Evolutionary conservation across 2,329 filamentous ascomycete species (phyloP).

Genomic region (Colletotrichum trifolii): DNA sequence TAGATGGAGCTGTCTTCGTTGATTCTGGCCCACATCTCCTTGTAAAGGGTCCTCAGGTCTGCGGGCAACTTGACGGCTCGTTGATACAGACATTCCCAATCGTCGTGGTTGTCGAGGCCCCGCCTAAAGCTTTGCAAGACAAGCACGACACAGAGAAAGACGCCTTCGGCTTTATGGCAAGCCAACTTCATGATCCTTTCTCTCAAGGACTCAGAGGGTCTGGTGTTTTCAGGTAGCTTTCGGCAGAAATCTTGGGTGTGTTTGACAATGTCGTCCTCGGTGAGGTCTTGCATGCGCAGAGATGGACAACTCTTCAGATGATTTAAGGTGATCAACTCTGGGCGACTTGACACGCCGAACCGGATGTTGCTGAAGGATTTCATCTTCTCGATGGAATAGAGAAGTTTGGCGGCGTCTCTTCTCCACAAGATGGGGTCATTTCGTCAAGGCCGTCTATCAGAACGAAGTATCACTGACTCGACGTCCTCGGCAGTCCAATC

Average conservation of each 20-base stretch:
- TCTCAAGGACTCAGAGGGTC: accelerated
- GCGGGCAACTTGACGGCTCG: neutral
- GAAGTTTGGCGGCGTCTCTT: neutral
- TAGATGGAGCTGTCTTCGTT: constrained; percentile 2
- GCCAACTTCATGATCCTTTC: neutral
- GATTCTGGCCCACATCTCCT: neutral
- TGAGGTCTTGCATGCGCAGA: neutral
- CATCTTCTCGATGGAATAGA: accelerated
- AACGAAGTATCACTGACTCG: neutral
- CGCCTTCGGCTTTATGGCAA: neutral
- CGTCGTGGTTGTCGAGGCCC: neutral
- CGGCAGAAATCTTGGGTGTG: neutral
- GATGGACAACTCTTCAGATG: too few species aligned
- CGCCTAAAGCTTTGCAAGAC: neutral
- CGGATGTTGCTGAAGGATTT: neutral
- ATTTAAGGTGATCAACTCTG: neutral
- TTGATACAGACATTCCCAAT: neutral
- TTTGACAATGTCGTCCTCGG: neutral
- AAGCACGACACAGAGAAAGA: constrained; percentile 9
- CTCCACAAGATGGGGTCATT: neutral
- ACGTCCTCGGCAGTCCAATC: neutral
- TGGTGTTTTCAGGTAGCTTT: neutral
- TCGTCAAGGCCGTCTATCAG: neutral
- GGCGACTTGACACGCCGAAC: constrained; percentile 1
- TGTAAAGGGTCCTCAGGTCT: neutral